These are phyloP conservation scores for Polytrichum formosum DNA, from an alignment of 225 moss, liverwort and hornwort species.

Conservation along the genomic window DNA sequence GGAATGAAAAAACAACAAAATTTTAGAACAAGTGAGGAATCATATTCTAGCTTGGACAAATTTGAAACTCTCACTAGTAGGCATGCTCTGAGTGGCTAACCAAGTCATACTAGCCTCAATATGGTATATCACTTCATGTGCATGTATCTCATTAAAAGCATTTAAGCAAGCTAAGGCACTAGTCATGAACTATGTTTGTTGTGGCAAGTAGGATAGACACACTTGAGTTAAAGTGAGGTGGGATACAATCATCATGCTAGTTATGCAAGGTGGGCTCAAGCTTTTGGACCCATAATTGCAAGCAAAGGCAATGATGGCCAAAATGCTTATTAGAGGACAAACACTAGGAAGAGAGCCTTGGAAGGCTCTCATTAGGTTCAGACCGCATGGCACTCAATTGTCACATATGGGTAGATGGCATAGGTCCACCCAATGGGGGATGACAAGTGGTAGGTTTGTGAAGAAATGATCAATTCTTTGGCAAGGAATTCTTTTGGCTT, in stretches of 20 bases:
- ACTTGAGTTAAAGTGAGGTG: neutral
- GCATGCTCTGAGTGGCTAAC: neutral
- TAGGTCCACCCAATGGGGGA: neutral
- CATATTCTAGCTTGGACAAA: neutral
- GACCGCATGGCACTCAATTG: neutral
- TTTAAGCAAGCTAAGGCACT: neutral
- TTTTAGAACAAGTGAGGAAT: neutral
- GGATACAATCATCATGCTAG: neutral
- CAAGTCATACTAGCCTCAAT: neutral
- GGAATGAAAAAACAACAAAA: neutral
- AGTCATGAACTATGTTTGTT: neutral
- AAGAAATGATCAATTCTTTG: neutral
- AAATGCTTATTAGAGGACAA: neutral
- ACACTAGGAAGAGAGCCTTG: neutral
- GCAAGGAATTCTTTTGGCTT: neutral
- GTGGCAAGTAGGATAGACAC: neutral
- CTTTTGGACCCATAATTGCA: neutral
- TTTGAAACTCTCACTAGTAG: neutral
- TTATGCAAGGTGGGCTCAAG: neutral
- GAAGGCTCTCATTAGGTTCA: neutral
- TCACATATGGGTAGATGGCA: neutral
- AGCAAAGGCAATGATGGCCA: neutral
- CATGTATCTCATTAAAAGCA: neutral
- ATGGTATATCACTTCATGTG: neutral
- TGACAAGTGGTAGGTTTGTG: neutral